Evolutionary conservation across 1,284 basidiomycete genomes (phyloP).

Genomic region (Austroboletus novae-zelandiae): DNA sequence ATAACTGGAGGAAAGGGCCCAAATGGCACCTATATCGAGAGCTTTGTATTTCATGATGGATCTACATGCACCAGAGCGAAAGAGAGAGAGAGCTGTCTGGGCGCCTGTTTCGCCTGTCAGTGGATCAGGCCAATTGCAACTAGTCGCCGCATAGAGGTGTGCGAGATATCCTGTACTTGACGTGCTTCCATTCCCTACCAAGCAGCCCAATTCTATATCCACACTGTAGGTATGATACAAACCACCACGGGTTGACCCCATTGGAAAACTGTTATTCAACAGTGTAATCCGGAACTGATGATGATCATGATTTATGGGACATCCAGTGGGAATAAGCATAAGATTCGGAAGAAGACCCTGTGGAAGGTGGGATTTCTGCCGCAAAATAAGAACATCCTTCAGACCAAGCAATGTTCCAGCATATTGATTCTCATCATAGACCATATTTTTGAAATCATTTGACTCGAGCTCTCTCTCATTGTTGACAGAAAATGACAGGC

Average conservation of each 20-base stretch:
- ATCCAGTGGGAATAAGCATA: conserved; percentile 42
- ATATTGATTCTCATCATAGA: not conserved
- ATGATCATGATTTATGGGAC: fast-evolving
- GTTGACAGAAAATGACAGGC: not conserved
- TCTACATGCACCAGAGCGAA: conserved; percentile 34
- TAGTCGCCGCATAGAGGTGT: conserved; percentile 38
- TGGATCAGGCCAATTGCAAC: not conserved
- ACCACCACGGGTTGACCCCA: fast-evolving
- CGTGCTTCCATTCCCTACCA: conserved; percentile 30
- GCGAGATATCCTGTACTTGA: conserved; percentile 35
- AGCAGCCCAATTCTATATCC: conserved; percentile 37
- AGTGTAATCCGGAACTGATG: not conserved
- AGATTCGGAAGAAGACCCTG: conserved; percentile 13
- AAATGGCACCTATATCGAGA: not conserved
- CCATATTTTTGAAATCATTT: no score
- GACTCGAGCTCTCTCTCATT: no score
- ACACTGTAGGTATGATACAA: conserved; percentile 34
- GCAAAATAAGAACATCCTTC: conserved; percentile 37
- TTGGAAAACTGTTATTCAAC: no score
- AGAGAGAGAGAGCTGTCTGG: conserved; percentile 39
- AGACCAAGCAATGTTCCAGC: conserved; percentile 27
- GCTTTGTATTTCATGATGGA: conserved; percentile 37
- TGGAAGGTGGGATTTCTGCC: conserved; percentile 11
- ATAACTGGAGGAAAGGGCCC: no score
- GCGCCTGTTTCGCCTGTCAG: conserved; percentile 42